Conservation (phyloP, 345 rosid genomes). For the Adansonia digitata region DNA sequence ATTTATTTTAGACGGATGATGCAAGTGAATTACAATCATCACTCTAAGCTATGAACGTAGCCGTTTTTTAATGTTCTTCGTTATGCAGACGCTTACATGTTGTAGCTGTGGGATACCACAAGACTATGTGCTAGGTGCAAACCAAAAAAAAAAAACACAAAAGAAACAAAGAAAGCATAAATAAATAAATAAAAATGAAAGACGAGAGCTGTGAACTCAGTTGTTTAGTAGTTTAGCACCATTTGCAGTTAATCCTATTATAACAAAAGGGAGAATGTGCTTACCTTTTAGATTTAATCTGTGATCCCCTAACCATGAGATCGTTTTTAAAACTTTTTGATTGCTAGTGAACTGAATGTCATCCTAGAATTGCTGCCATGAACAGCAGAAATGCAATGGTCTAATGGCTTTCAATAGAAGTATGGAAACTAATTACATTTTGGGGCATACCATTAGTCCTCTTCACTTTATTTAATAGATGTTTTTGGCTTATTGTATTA, state of each 20-base stretch:
- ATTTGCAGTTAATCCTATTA: not conserved
- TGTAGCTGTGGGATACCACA: not conserved
- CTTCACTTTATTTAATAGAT: not conserved
- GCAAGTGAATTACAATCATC: constrained; percentile 3
- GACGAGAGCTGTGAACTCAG: not conserved
- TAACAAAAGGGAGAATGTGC: not conserved
- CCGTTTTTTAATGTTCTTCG: not conserved
- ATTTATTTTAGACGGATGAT: not conserved
- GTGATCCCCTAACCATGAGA: not conserved
- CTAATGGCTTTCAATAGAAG: not conserved
- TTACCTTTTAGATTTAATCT: not conserved
- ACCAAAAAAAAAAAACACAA: not conserved
- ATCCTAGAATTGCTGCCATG: not conserved
- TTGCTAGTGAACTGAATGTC: no score
- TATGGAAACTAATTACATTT: not conserved
- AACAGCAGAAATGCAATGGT: not conserved
- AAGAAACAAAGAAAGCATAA: no score
- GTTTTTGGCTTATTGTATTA: not conserved
- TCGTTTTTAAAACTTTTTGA: not conserved
- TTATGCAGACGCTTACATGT: not conserved
- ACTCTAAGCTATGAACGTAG: not conserved
- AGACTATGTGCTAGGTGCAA: not conserved
- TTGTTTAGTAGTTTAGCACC: not conserved
- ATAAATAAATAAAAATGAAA: no score
- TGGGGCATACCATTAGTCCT: not conserved